These are phyloP conservation scores for Puccinia triticina DNA, from an alignment of 1,284 basidiomycete species.

Conservation along the genomic window DNA sequence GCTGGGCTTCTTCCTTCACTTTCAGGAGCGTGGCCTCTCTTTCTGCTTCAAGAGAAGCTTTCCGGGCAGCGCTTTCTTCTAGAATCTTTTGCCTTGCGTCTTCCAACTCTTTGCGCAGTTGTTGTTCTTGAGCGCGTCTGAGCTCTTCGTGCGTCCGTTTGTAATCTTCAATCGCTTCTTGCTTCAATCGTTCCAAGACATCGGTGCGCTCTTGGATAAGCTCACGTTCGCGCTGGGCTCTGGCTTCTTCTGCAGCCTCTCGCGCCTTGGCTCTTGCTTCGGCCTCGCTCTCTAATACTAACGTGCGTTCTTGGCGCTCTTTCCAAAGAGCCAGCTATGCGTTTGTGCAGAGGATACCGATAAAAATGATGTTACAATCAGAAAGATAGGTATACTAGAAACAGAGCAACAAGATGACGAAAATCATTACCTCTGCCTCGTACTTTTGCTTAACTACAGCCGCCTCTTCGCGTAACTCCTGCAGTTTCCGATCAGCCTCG, in stretches of 20 bases:
- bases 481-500: conserved; percentile 36
- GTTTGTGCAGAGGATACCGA: neutral
- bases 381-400: conserved; percentile 3
- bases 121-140: conserved; percentile 36
- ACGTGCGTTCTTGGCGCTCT: conserved; percentile 43
- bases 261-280: conserved; percentile 45
- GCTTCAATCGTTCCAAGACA: conserved; percentile 21
- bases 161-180: conserved; percentile 44
- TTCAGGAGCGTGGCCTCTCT: conserved; percentile 26
- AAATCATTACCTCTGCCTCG: conserved; percentile 12
- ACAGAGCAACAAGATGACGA: neutral
- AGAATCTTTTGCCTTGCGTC: conserved; percentile 46
- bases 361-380: neutral
- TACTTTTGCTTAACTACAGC: conserved; percentile 32
- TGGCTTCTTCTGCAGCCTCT: conserved; percentile 39
- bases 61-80: conserved; percentile 34
- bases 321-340: conserved; percentile 33
- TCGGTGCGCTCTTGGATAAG: conserved; percentile 34
- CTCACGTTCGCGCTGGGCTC: conserved; percentile 36
- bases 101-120: conserved; percentile 39
- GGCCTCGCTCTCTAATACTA: conserved; percentile 31
- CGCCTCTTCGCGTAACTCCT: conserved; percentile 38
- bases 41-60: conserved; percentile 42
- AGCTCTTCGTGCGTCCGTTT: conserved; percentile 35
- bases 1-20: conserved; percentile 41